These are phyloP conservation scores for Straminergon stramineum DNA, from an alignment of 225 moss, liverwort and hornwort genomes.

Conservation along the genomic window DNA sequence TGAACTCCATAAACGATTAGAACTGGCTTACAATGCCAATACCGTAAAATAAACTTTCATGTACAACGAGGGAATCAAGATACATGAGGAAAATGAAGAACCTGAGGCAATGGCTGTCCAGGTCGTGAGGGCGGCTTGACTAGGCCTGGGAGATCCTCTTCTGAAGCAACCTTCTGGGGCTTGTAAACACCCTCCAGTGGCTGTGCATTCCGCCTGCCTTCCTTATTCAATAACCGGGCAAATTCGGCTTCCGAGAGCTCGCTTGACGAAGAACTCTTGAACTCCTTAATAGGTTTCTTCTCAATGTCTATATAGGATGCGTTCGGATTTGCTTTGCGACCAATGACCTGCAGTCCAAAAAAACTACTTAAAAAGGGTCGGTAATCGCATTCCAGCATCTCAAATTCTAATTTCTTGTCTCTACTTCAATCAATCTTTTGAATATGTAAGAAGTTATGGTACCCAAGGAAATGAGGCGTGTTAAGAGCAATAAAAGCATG, in stretches of 20 bases:
- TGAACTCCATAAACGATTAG: not conserved
- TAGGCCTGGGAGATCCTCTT: constrained; percentile 30
- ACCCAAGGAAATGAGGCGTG: not conserved
- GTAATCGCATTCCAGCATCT: not conserved
- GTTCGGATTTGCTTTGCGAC: constrained; percentile 48
- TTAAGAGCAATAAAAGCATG: not conserved
- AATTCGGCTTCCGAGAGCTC: constrained; percentile 21
- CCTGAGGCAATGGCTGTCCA: constrained; percentile 29
- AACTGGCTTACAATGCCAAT: not conserved
- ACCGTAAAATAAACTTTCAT: not conserved
- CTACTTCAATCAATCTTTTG: not conserved
- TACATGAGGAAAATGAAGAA: not conserved
- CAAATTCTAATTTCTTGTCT: not conserved
- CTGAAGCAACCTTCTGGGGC: not conserved
- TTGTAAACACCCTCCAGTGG: constrained; percentile 9
- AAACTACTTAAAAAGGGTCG: not conserved
- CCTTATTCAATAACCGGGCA: constrained; percentile 22
- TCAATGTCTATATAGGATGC: constrained; percentile 57
- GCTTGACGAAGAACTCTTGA: constrained; percentile 12
- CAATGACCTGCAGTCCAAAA: constrained; percentile 38
- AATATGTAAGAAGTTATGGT: not conserved
- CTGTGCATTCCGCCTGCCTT: constrained; percentile 1
- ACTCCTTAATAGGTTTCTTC: constrained; percentile 30
- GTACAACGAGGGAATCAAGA: not conserved
- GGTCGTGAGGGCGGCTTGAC: constrained; percentile 33